Evolutionary conservation across 129 eudicot species (phyloP), one percentile per base, ranked within the genome.

Genomic region (Calendula officinalis): DNA sequence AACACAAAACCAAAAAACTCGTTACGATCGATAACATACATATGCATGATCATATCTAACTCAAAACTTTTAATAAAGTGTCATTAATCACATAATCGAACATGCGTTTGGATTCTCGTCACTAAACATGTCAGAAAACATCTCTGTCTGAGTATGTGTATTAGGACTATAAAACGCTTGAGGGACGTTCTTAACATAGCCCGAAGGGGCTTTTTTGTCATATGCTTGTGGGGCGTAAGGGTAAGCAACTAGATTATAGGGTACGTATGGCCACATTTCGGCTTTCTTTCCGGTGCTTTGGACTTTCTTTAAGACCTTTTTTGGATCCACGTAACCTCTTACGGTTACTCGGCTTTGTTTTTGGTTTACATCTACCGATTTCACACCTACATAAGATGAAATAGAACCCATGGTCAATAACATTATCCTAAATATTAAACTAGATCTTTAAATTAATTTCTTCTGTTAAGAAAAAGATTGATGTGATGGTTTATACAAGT

Each of bases 181-280:
- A 34, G 73, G 62, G 8, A 72, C 82, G 42, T 79, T 77, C 66
- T 63, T 79, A 62, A 84, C 96, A 44, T 65, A 84, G 1, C 96
- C 96, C 1, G 88, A 34, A 0, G 96, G 96, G 11, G 96, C 96
- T 72, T 73, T 88, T 59, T 88, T 88, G 73, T 88, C 96, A 44
- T 88, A 88, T 5, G 82, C 86, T 59, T 81, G 88, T 17, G 88
- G 59, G 0, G 74, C 88, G 30, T 84, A 82, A 8, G 96, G 91
- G 62, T 88, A 66, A 2, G 69, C 52, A 4, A 72, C 82, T 22
- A 88, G 65, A 68, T 77, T 79, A 78, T 84, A 79, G 3, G 86
- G 91, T 15, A 84, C 77, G 45, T 88, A 88, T 2, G 96, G 91
- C 96, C 96, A 88, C 61, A 88, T 78, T 43, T 88, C 96, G 12